phyloP scores from a whole-genome alignment of 768 basidiomycete genomes.

The Kwoniella mangroviensis region DNA sequence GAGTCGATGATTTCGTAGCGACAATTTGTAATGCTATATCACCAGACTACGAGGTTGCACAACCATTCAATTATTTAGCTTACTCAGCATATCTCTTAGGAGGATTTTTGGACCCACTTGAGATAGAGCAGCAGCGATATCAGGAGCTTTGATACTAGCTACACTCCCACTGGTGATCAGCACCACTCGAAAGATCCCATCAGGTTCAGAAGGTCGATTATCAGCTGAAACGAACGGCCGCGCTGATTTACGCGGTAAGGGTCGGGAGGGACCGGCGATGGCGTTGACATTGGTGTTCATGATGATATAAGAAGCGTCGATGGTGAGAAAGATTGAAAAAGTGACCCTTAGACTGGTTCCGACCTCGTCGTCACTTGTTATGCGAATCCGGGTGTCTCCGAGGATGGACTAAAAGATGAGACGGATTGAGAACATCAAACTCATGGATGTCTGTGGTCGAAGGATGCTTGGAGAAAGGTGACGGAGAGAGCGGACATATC shows the following conservation, averaged over 20 bases:
- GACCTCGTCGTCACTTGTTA: no score
- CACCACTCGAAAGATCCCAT: constrained; percentile 63
- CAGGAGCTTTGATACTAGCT: constrained; percentile 88
- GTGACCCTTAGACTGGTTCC: background rate
- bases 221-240: constrained; percentile 42
- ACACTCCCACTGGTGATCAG: constrained; percentile 93
- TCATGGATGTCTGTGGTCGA: no score
- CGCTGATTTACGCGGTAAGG: constrained; percentile 19
- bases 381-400: no score
- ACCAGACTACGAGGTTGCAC: constrained; percentile 63
- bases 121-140: constrained; percentile 79
- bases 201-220: constrained; percentile 29
- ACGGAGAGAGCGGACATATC: background rate
- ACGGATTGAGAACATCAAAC: no score
- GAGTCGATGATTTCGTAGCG: constrained; percentile 74
- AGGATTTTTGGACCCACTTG: constrained; percentile 60
- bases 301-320: background rate
- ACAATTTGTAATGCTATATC: constrained; percentile 81
- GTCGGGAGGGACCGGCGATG: constrained; percentile 20
- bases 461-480: no score
- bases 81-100: constrained; percentile 5
- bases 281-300: constrained; percentile 7
- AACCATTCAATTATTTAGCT: background rate
- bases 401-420: no score
- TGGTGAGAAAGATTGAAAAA: background rate